These are phyloP conservation scores for Clarireedia homoeocarpa DNA, from an alignment of 2,329 filamentous ascomycete genomes.

Conservation along the genomic window DNA sequence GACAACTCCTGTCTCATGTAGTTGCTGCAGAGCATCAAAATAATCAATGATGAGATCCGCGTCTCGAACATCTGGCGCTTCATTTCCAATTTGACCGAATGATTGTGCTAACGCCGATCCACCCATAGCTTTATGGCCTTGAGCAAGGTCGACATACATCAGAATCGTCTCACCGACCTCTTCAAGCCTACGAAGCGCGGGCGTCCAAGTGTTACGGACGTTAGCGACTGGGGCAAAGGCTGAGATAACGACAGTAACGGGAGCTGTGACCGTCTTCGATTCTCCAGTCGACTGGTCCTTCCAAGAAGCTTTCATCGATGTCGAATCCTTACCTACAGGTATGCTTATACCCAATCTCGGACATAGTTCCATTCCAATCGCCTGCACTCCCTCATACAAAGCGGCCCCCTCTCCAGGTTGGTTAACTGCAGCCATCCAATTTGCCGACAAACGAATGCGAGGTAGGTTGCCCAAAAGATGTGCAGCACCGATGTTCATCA, in stretches of 20 bases:
- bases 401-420: slow-evolving; percentile 89
- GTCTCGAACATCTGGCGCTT: slow-evolving; percentile 80
- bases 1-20: slow-evolving; percentile 63
- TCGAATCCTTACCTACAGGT: slow-evolving; percentile 95
- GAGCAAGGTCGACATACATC: slow-evolving; percentile 84
- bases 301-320: slow-evolving; percentile 99
- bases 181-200: slow-evolving; percentile 71
- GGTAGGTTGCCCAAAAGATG: slow-evolving; percentile 50
- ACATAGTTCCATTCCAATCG: slow-evolving; percentile 88
- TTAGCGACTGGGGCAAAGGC: slow-evolving; percentile 81
- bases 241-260: slow-evolving; percentile 83
- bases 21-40: slow-evolving; percentile 72
- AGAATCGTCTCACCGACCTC: slow-evolving; percentile 85
- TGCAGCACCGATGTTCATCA: slow-evolving; percentile 87
- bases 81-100: slow-evolving; percentile 76
- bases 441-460: slow-evolving; percentile 82
- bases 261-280: slow-evolving; percentile 80
- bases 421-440: slow-evolving; percentile 98
- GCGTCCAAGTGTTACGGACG: slow-evolving; percentile 86
- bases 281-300: slow-evolving; percentile 59
- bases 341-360: slow-evolving; percentile 86
- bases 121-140: slow-evolving; percentile 73
- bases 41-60: slow-evolving; percentile 77
- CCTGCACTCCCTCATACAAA: slow-evolving; percentile 87
- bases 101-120: slow-evolving; percentile 88